Conservation (phyloP, 75 land plant genomes). For the Picea glauca region DNA sequence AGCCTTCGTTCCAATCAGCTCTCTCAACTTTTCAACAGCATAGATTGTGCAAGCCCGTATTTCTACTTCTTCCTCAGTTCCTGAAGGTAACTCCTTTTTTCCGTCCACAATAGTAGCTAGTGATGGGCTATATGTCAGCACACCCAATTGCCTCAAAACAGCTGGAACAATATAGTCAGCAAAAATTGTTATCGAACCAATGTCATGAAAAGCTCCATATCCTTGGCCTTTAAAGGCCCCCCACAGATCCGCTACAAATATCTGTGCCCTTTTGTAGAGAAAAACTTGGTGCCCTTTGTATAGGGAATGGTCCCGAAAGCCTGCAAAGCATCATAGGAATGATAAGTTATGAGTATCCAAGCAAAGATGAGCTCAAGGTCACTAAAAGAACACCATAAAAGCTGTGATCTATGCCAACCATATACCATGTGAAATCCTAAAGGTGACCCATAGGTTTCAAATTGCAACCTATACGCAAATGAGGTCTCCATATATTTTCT, state of each 20-base stretch:
- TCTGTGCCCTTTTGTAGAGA: slow-evolving; percentile 96
- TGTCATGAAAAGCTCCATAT: slow-evolving; percentile 78
- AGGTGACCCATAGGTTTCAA: neutral
- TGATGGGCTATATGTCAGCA: slow-evolving; percentile 65
- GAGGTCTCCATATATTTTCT: neutral
- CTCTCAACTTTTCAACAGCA: slow-evolving; percentile 91
- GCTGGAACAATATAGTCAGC: slow-evolving; percentile 98
- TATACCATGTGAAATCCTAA: neutral
- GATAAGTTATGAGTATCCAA: neutral
- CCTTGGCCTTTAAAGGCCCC: slow-evolving; percentile 91
- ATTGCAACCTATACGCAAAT: neutral
- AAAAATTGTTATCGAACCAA: slow-evolving; percentile 77
- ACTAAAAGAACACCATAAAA: too few species aligned
- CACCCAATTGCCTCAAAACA: slow-evolving; percentile 74
- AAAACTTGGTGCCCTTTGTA: slow-evolving; percentile 97
- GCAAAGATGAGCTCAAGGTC: neutral
- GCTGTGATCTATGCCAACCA: neutral
- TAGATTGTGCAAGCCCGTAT: slow-evolving; percentile 85
- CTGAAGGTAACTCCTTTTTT: slow-evolving; percentile 62
- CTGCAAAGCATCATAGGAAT: slow-evolving; percentile 21
- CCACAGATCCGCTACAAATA: slow-evolving; percentile 96
- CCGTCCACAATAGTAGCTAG: slow-evolving; percentile 58
- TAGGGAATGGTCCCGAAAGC: slow-evolving; percentile 88
- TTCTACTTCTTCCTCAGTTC: slow-evolving; percentile 94
- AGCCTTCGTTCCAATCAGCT: slow-evolving; percentile 40